Evolutionary conservation across 805 yeast genomes (phyloP), one percentile per base, ranked within the genome.

Genomic region (Teunomyces funiuensis): DNA sequence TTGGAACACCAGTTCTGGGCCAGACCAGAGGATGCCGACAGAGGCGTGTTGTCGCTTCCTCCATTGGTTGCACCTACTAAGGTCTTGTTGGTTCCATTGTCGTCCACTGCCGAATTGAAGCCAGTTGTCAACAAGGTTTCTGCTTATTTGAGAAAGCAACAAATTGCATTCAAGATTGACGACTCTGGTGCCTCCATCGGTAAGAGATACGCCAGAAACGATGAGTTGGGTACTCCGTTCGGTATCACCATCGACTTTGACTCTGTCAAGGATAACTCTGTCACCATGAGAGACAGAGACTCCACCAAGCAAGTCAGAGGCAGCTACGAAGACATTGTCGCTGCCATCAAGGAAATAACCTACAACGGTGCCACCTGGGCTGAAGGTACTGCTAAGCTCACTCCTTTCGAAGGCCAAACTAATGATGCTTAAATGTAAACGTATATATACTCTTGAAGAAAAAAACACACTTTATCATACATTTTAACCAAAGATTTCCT

Each of bases 131-230:
- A 80, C 57, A 70, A 79, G 48, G 82, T 93, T 42, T 79, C 91
- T 40, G 71, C 78, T 44, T 71, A 71, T 46, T 80, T 93, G 63
- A 88, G 93, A 68, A 69, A 74, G 49, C 82, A 80, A 47, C 91
- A 89, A 65, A 82, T 93, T 55, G 91, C 97, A 52, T 88, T 90
- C 77, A 91, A 90, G 77, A 83, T 91, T 45, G 99, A 93, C 65
- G 98, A 91, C 66, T 88, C 97, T 7, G 86, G 95, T 53, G 97
- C 96, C 15, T 87, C 98, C 23, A 93, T 91, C 57, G 99, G 99
- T 72, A 88, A 90, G 74, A 85, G 99, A 73, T 91, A 91, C 60
- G 89, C 99, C 50, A 87, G 99, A 74, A 91, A 91, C 66, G 99
- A 91, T 69, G 99, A 91, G 74, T 78, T 91, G 61, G 99, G 99